These are phyloP conservation scores for Colletotrichum somersetense DNA, from an alignment of 2,329 filamentous ascomycete species.

Conservation along the genomic window DNA sequence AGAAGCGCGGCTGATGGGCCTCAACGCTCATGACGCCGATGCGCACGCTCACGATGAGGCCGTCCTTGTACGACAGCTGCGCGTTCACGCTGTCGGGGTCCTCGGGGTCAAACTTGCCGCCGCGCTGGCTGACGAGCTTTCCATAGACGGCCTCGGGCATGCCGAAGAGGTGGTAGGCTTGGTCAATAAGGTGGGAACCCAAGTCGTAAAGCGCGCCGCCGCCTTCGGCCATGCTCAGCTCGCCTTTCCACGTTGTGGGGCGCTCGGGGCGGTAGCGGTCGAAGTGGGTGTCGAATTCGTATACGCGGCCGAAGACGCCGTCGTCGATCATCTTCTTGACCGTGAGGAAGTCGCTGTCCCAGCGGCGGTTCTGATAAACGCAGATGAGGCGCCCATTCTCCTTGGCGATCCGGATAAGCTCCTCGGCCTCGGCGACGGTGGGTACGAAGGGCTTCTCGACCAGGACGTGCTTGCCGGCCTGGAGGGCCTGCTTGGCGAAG, in stretches of 20 bases:
- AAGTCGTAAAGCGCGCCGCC: conserved; percentile 80
- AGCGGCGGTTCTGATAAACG: conserved; percentile 83
- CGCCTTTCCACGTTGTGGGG: conserved; percentile 75
- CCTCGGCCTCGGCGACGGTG: conserved; percentile 74
- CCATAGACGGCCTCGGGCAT: conserved; percentile 75
- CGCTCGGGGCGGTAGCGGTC: conserved; percentile 76
- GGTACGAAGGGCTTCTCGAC: conserved; percentile 89
- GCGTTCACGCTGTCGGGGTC: conserved; percentile 72
- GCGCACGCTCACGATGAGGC: conserved; percentile 76
- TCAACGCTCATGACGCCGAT: conserved; percentile 78
- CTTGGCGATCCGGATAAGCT: conserved; percentile 69
- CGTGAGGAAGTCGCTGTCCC: conserved; percentile 82
- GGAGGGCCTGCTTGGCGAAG: conserved; percentile 73
- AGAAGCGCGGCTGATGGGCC: conserved; percentile 78
- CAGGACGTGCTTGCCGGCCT: conserved; percentile 81
- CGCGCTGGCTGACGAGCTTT: conserved; percentile 75
- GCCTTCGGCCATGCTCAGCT: conserved; percentile 69
- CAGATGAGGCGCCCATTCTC: conserved; percentile 66
- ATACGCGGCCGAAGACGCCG: conserved; percentile 75
- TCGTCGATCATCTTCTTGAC: conserved; percentile 72
- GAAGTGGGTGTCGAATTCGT: conserved; percentile 85
- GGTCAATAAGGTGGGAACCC: conserved; percentile 82
- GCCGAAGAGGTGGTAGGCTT: conserved; percentile 78
- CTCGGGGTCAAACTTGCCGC: conserved; percentile 58
- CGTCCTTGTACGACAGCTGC: conserved; percentile 73